phyloP scores from a whole-genome alignment of 2,329 filamentous ascomycete genomes.

The Zymoseptoria tritici region DNA sequence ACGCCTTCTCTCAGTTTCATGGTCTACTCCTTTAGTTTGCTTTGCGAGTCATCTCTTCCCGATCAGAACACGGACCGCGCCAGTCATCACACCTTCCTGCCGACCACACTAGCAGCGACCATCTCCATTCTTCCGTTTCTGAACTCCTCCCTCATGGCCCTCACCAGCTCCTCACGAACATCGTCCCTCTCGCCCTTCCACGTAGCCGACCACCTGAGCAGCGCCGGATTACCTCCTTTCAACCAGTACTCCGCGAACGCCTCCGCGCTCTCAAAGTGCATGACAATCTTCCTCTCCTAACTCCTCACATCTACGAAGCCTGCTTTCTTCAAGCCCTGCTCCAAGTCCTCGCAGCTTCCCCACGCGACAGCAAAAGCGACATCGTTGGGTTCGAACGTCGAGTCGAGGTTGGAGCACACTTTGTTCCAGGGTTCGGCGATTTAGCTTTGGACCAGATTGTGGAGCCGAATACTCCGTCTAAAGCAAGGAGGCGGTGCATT shows the following conservation, averaged over 20 bases:
- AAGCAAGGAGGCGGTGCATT: neutral
- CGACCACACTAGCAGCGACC: slow-evolving; percentile 1
- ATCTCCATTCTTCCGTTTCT: slow-evolving; percentile 3
- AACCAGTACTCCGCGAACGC: slow-evolving; percentile 8
- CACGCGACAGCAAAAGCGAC: neutral
- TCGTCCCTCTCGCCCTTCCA: slow-evolving; percentile 6
- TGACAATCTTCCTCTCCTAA: neutral
- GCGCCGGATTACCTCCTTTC: slow-evolving; percentile 4
- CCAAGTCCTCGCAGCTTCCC: slow-evolving; percentile 2
- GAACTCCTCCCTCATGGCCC: slow-evolving; percentile 5
- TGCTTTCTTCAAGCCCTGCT: slow-evolving; percentile 1
- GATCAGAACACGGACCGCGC: neutral
- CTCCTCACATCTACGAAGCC: slow-evolving; percentile 5
- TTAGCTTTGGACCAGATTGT: slow-evolving; percentile 1
- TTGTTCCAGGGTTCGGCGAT: slow-evolving; percentile 3
- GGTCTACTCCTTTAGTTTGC: neutral
- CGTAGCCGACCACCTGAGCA: slow-evolving; percentile 2
- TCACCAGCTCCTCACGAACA: slow-evolving; percentile 6
- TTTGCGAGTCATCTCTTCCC: neutral
- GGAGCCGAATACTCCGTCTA: neutral
- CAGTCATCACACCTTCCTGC: slow-evolving; percentile 1
- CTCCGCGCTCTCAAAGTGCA: slow-evolving; percentile 6
- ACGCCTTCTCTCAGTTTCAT: neutral
- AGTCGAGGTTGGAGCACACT: slow-evolving; percentile 6
- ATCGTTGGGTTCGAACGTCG: neutral